Percentiles rank a stretch among this genome's conserved stretches.
These are phyloP conservation scores for Pythium myriotylum DNA, from an alignment of 352 stramenopile species.

Conservation along the genomic window DNA sequence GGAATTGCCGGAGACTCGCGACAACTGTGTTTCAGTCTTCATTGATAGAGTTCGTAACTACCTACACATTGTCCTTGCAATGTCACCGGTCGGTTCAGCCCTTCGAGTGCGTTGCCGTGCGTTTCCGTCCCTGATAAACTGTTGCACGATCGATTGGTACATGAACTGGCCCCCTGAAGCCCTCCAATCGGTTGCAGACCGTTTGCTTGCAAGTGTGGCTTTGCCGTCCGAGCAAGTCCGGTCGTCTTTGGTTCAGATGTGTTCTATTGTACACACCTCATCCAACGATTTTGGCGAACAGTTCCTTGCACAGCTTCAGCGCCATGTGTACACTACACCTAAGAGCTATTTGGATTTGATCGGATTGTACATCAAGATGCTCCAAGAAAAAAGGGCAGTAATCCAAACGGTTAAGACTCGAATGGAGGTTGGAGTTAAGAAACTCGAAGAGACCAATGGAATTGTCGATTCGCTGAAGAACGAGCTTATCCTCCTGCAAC, in stretches of 20 bases:
- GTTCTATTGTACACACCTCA: constrained; percentile 91
- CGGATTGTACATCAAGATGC: constrained; percentile 92
- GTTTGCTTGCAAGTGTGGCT: constrained; percentile 81
- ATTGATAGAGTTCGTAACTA: constrained; percentile 92
- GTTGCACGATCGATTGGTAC: constrained; percentile 96
- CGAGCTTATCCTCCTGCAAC: constrained; percentile 92
- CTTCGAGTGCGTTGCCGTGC: constrained; percentile 92
- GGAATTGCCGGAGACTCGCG: constrained; percentile 89
- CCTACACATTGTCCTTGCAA: constrained; percentile 94
- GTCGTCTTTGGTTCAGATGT: constrained; percentile 88
- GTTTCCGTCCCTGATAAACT: constrained; percentile 96
- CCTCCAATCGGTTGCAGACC: constrained; percentile 89
- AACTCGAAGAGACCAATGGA: constrained; percentile 94
- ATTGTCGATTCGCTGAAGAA: constrained; percentile 93
- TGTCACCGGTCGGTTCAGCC: constrained; percentile 93
- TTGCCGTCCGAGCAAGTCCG: constrained; percentile 78
- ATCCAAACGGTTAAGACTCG: constrained; percentile 86
- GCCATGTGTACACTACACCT: constrained; percentile 95
- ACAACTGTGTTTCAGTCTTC: constrained; percentile 91
- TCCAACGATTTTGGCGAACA: constrained; percentile 86
- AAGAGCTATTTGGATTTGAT: constrained; percentile 98
- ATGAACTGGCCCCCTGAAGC: constrained; percentile 94
- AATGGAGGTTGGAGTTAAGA: constrained; percentile 92
- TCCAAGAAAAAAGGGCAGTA: constrained; percentile 83
- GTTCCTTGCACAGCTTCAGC: constrained; percentile 90